These are phyloP conservation scores for Russula ochroleuca DNA, from an alignment of 768 basidiomycete species.

Conservation along the genomic window DNA sequence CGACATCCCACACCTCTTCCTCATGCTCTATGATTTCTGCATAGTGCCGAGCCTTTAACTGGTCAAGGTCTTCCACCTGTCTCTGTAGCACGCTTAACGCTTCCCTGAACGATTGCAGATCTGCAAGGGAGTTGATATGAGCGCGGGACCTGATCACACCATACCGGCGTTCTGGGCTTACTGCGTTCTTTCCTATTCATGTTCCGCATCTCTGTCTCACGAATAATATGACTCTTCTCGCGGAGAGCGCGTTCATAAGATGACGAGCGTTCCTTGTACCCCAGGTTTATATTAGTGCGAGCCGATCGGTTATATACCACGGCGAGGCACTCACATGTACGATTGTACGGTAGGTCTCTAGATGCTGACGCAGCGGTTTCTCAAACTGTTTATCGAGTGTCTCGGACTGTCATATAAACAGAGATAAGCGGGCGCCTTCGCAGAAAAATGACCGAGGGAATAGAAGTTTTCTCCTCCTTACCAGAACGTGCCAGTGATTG, in stretches of 20 bases:
- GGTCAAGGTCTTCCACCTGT: slow-evolving; percentile 89
- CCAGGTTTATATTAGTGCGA: slow-evolving; percentile 2
- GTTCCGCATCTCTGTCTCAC: slow-evolving; percentile 78
- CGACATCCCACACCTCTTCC: slow-evolving; percentile 92
- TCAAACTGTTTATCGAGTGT: slow-evolving; percentile 85
- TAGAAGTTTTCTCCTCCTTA: slow-evolving; percentile 37
- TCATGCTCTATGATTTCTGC: slow-evolving; percentile 87
- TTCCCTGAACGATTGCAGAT: slow-evolving; percentile 84
- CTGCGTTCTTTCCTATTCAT: slow-evolving; percentile 84
- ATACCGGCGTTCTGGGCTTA: slow-evolving; percentile 38
- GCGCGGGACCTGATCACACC: neutral
- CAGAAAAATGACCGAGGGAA: neutral
- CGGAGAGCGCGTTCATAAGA: slow-evolving; percentile 77
- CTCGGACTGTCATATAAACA: slow-evolving; percentile 53
- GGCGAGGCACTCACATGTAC: slow-evolving; percentile 50
- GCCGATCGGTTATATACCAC: neutral
- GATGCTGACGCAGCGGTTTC: slow-evolving; percentile 78
- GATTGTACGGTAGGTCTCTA: slow-evolving; percentile 72
- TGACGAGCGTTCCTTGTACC: slow-evolving; percentile 73
- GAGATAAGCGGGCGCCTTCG: neutral
- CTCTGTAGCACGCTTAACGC: slow-evolving; percentile 75
- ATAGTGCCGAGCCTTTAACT: slow-evolving; percentile 80
- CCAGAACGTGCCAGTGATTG: slow-evolving; percentile 90
- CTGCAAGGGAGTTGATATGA: slow-evolving; percentile 39
- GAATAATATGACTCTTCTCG: slow-evolving; percentile 81